Evolutionary conservation across 768 basidiomycete species (phyloP), one percentile per base, ranked within the genome.

Genomic region (Lepiota venenata): DNA sequence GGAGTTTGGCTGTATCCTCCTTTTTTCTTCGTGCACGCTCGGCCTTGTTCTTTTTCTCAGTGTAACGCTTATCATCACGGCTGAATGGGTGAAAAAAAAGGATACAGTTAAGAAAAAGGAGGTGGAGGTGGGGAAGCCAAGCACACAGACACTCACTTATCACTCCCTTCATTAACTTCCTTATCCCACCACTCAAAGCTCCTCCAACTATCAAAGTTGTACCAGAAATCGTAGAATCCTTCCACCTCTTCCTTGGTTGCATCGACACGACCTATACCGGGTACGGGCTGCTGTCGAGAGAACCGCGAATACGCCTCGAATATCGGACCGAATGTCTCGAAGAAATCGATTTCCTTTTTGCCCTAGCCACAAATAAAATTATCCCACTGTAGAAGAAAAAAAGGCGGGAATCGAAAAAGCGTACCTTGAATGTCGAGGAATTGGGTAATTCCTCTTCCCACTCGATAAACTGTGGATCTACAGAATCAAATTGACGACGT

Each of bases 1-100:
- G 86, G 25, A 98, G 71, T 62, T 94, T 89, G 11, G 93, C 88
- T 42, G 83, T 98, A 71, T 99, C 96, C 62, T 97, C 96, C 79
- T 97, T 97, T 79, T 99, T 99, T 68, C 92, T 79, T 55, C 93
- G 82, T 11, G 93, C 91, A 32, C 96, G 93, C 73, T 99, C 96
- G 4, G 91, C 73, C 73, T 97, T 98, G 84, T 99, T 99, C 81
- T 99, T 99, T 80, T 98, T 98, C 74, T 98, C 96, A 15, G 93
- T 94, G 74, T 95, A 97, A 27, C 96, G 88, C 74, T 98, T 98
- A 70, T 99, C 96, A 70, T 98, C 96, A 54, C 96, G 96, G 66
- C 93, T 95, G 38, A 27, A 39, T 4, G 54, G 18, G 18, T 47
- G 18, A 45, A 47, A 0, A 39, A 40, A 0, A 25, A n/a, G 5